These are phyloP conservation scores for Colletotrichum sp. DNA, from an alignment of 2,329 filamentous ascomycete species.

Conservation along the genomic window DNA sequence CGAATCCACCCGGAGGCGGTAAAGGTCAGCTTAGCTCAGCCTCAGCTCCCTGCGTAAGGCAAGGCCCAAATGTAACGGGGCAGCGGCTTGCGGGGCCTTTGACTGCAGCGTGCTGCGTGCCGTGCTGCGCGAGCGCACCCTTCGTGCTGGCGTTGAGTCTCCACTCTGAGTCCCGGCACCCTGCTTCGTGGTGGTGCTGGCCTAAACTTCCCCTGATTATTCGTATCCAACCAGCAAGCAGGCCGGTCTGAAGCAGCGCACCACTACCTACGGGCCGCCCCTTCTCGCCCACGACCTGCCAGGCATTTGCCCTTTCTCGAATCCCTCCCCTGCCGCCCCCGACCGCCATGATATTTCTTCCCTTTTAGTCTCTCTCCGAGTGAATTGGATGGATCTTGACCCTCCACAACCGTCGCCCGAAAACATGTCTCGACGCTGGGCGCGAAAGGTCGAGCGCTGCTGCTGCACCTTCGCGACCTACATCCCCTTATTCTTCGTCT, in stretches of 20 bases:
- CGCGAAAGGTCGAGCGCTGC: conserved; percentile 75
- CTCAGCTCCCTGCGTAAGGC: conserved; percentile 3
- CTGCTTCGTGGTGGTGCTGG: background rate
- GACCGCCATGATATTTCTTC: conserved; percentile 14
- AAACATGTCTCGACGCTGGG: conserved; percentile 66
- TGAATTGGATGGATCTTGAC: conserved; percentile 21
- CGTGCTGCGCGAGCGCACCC: background rate
- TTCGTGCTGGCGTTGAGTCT: background rate
- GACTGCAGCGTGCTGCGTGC: background rate
- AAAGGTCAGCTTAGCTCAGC: background rate
- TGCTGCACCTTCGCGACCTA: conserved; percentile 83
- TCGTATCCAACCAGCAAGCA: background rate
- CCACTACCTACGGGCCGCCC: conserved; percentile 2
- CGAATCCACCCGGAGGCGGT: background rate
- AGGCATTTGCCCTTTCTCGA: background rate
- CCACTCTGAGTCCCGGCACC: background rate
- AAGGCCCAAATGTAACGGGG: background rate
- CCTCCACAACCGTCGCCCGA: conserved; percentile 29
- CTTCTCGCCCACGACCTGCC: background rate
- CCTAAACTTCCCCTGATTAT: conserved; percentile 8
- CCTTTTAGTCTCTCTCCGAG: background rate
- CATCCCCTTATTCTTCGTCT: conserved; percentile 89
- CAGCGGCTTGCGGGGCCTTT: background rate
- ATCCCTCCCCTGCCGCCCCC: background rate
- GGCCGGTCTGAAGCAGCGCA: background rate